Percentiles rank a stretch among this genome's conserved stretches.
These are phyloP conservation scores for Fusarium brevicatenulatum DNA, from an alignment of 2,329 filamentous ascomycete species.

Conservation along the genomic window DNA sequence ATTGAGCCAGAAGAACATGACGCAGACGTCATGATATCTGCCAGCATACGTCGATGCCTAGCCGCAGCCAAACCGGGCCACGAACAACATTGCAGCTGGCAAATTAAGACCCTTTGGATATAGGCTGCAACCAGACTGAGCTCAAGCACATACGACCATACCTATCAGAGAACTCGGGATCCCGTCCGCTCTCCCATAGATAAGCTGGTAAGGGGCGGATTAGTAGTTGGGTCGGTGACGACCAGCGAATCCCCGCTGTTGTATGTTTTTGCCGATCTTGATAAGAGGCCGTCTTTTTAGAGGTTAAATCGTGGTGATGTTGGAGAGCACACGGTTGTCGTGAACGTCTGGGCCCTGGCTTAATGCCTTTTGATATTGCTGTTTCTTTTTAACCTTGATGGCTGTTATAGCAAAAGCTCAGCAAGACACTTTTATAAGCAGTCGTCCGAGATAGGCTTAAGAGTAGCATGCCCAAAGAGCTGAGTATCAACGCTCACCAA, in stretches of 20 bases:
- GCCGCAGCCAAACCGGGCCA: neutral
- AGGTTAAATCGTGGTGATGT: neutral
- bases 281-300: neutral
- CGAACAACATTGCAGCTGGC: no score
- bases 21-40: neutral
- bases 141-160: neutral
- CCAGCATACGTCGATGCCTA: neutral
- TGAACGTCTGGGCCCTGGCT: no score
- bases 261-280: neutral
- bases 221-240: conserved; percentile 1
- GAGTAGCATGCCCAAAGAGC: neutral
- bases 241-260: conserved; percentile 2
- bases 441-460: neutral
- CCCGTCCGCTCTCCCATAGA: conserved; percentile 1
- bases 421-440: fast-evolving
- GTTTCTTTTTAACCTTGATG: neutral
- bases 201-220: neutral
- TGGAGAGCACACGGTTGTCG: fast-evolving
- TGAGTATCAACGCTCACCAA: neutral
- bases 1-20: no score
- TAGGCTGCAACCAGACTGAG: fast-evolving
- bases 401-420: neutral
- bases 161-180: neutral
- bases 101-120: fast-evolving
- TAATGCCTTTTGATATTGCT: fast-evolving